Percentiles rank a stretch among this genome's conserved stretches.
These are phyloP conservation scores for Penicillium rolfsii DNA, from an alignment of 2,329 filamentous ascomycete species.

Conservation along the genomic window DNA sequence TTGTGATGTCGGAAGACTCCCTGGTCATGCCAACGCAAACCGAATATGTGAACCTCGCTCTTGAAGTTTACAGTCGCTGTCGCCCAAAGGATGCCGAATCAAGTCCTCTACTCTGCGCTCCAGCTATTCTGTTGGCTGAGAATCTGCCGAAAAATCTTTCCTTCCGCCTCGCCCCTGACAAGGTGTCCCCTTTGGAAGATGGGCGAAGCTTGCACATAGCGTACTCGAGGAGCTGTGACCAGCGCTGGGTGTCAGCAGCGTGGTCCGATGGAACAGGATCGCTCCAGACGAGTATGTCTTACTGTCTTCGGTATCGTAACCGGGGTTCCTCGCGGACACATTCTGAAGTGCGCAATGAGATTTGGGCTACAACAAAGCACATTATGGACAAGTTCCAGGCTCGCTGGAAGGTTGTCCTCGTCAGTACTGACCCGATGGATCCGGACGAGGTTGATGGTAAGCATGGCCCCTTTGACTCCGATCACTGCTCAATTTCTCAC, in stretches of 20 bases:
- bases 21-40: conserved; percentile 55
- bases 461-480: conserved; percentile 6
- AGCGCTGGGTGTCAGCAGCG: conserved; percentile 61
- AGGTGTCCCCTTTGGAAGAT: conserved; percentile 60
- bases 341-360: conserved; percentile 57
- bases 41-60: conserved; percentile 55
- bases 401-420: conserved; percentile 60
- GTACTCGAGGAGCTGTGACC: conserved; percentile 59
- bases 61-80: conserved; percentile 63
- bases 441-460: conserved; percentile 56
- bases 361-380: conserved; percentile 61
- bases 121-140: conserved; percentile 59
- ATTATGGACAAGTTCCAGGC: conserved; percentile 57
- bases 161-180: conserved; percentile 58
- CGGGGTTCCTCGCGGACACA: conserved; percentile 41
- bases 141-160: conserved; percentile 56
- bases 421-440: conserved; percentile 56
- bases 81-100: conserved; percentile 47
- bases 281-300: conserved; percentile 58
- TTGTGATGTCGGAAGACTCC: conserved; percentile 56
- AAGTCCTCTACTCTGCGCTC: conserved; percentile 52
- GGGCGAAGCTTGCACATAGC: conserved; percentile 62
- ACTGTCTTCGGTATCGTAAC: conserved; percentile 53
- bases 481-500: conserved; percentile 23
- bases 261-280: conserved; percentile 63